phyloP scores from a whole-genome alignment of 768 basidiomycete genomes.

The Punctularia strigosozonata region DNA sequence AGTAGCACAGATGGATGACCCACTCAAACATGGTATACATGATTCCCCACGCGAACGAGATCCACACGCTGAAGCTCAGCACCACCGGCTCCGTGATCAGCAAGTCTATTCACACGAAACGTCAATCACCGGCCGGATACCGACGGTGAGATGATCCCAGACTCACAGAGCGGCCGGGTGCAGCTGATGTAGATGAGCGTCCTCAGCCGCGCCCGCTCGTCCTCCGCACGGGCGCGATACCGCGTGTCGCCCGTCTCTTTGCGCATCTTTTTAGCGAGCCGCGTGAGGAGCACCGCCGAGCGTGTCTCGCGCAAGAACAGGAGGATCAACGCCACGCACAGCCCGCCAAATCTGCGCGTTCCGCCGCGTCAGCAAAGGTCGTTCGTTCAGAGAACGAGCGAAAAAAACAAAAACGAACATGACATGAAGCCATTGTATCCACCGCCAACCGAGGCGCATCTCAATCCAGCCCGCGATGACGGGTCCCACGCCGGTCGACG shows the following conservation, averaged over 20 bases:
- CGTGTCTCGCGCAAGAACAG: slow-evolving; percentile 66
- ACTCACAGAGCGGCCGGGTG: slow-evolving; percentile 60
- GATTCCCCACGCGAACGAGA: slow-evolving; percentile 59
- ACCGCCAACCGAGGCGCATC: slow-evolving; percentile 55
- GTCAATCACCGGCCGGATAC: background rate
- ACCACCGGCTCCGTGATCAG: slow-evolving; percentile 68
- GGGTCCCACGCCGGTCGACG: slow-evolving; percentile 54
- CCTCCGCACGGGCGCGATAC: slow-evolving; percentile 54
- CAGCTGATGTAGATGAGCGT: slow-evolving; percentile 59
- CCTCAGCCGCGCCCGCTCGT: slow-evolving; percentile 42
- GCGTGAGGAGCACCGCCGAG: slow-evolving; percentile 53
- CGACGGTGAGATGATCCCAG: slow-evolving; percentile 6
- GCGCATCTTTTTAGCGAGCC: slow-evolving; percentile 49
- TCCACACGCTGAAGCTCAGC: slow-evolving; percentile 60
- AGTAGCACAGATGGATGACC: background rate
- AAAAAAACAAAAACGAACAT: slow-evolving; percentile 28
- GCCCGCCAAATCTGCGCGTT: slow-evolving; percentile 33
- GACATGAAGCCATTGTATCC: slow-evolving; percentile 76
- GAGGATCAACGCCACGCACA: slow-evolving; percentile 36
- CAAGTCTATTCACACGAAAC: slow-evolving; percentile 48
- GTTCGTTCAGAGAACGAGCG: background rate
- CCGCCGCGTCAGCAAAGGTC: slow-evolving; percentile 5
- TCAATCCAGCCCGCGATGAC: slow-evolving; percentile 58
- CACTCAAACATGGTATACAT: slow-evolving; percentile 27
- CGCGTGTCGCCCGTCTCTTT: slow-evolving; percentile 52